Conservation (phyloP, 192 early-diverging fungal species). For the Backusella mclennaniae region DNA sequence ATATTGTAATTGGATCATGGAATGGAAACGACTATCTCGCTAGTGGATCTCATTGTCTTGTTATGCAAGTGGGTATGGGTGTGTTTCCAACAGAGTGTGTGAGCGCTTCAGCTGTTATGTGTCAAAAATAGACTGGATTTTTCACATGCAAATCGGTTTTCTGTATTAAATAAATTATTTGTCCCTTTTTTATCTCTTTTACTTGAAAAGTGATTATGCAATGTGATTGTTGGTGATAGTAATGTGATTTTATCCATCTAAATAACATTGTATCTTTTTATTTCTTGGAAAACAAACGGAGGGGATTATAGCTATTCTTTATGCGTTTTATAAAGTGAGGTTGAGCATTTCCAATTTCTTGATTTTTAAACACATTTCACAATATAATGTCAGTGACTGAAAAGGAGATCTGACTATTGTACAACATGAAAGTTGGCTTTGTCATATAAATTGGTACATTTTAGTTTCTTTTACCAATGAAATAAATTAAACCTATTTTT, state of each 20-base stretch:
- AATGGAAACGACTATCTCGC: slow-evolving; percentile 10
- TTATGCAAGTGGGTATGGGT: not conserved
- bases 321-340: no score
- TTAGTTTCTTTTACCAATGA: not conserved
- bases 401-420: not conserved
- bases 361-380: no score
- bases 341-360: no score
- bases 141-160: not conserved
- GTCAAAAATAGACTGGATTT: not conserved
- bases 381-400: not conserved
- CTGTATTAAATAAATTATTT: not conserved
- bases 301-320: no score
- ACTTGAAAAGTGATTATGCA: not conserved
- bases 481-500: not conserved
- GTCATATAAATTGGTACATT: not conserved
- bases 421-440: not conserved
- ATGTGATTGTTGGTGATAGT: not conserved
- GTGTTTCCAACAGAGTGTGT: not conserved
- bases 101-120: not conserved
- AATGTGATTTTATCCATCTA: not conserved
- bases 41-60: not conserved
- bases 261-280: not conserved
- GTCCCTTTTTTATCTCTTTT: not conserved
- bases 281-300: no score
- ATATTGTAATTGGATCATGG: slow-evolving; percentile 11